phyloP scores from a whole-genome alignment of 495 filamentous ascomycete genomes.

The Podospora tetraspora region DNA sequence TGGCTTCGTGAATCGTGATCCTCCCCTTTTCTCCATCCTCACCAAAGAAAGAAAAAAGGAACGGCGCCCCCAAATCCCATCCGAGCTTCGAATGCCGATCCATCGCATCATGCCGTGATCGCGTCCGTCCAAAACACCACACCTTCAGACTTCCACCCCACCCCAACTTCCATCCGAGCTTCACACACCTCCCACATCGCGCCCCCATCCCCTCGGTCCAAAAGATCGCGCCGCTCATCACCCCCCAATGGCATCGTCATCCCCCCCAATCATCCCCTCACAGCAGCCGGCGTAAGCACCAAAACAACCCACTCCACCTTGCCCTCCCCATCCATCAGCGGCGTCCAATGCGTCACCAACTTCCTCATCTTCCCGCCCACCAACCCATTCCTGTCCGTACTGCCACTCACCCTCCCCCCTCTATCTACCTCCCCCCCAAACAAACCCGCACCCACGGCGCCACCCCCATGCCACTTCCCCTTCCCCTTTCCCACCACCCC shows the following conservation, averaged over 20 bases:
- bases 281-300: conserved; percentile 29
- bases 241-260: background rate
- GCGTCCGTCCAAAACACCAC: background rate
- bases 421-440: background rate
- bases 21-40: background rate
- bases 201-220: background rate
- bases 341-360: conserved; percentile 52
- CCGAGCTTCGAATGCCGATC: no score
- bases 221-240: background rate
- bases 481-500: background rate
- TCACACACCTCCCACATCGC: background rate
- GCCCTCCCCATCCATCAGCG: conserved; percentile 47
- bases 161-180: no score
- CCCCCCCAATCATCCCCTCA: background rate
- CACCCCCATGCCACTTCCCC: conserved; percentile 10
- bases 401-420: conserved; percentile 23
- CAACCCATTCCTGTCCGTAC: conserved; percentile 27
- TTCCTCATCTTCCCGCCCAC: conserved; percentile 29
- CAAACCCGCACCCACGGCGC: conserved; percentile 3
- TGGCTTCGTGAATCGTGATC: background rate
- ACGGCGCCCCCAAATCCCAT: no score
- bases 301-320: conserved; percentile 44
- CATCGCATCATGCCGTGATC: background rate
- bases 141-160: no score
- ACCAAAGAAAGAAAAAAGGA: background rate